Evolutionary conservation across 1,284 basidiomycete species (phyloP), one percentile per base, ranked within the genome.

Genomic region (Cryptococcus sp.): DNA sequence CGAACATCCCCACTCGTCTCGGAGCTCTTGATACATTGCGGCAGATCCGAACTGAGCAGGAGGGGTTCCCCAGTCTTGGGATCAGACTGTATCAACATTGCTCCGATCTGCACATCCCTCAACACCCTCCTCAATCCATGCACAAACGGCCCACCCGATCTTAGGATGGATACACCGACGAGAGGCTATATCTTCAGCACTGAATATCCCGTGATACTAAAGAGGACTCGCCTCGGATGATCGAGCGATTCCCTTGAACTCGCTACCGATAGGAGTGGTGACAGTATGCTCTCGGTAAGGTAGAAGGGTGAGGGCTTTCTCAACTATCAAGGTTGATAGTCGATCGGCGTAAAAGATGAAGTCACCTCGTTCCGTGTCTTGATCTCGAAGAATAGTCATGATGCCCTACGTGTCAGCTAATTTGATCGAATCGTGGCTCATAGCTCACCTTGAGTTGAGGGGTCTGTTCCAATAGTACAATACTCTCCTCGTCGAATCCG

Each of bases 81-180:
- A 58, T 94, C 87, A 0, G 88, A 87, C 71, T 97, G 89, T 45
- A 98, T 89, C 31, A 97, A 79, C 38, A 97, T 76, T 5, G 87
- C 88, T 25, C 94, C 94, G 19, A 97, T 79, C 0, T 86, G 82
- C 2, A 89, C 86, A 60, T 95, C 86, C 39, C 86, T 84, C 47
- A 97, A 81, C 5, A 94, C 91, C 23, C 92, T 78, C 32, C 84
- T 80, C 19, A 97, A 82, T n/a, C 94, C 92, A 43, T 84, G 83
- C 66, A 94, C 88, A 25, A 97, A 80, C 2, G 89, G 87, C 3
- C 89, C 88, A 7, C 93, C 93, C 2, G 70, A 72, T 36, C 70
- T 63, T 16, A 71, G 57, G 43, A 72, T 72, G 4, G 69, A 68
- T 5, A 72, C 57, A 3, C 69, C 70, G 23, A 72, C 62, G 4